Evolutionary conservation across 306 rosid genomes (phyloP).

Genomic region (Fagus crenata): DNA sequence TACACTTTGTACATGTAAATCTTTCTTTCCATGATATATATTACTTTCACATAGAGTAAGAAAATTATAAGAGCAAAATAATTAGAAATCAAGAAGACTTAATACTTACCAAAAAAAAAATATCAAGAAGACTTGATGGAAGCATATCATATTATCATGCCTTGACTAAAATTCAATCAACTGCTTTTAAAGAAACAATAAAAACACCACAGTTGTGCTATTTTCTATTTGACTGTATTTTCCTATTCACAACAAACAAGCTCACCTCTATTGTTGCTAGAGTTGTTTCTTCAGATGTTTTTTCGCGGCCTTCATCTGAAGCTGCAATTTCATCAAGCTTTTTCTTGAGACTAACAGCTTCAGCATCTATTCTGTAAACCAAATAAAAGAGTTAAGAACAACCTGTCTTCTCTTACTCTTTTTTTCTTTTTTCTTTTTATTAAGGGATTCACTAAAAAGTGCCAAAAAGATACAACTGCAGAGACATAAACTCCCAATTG

Average conservation of each 20-base stretch:
- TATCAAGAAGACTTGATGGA: not conserved
- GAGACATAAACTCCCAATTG: not conserved
- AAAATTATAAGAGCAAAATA: not conserved
- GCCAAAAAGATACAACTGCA: not conserved
- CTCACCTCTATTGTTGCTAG: constrained; percentile 72
- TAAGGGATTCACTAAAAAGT: not conserved
- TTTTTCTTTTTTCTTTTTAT: not conserved
- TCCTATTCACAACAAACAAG: constrained; percentile 7
- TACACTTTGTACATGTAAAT: not conserved
- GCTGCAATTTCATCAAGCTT: constrained; percentile 60
- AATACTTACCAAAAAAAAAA: too few species aligned
- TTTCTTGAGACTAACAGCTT: constrained; percentile 64
- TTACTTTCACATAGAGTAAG: not conserved
- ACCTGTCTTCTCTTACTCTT: not conserved
- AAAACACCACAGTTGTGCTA: constrained; percentile 9
- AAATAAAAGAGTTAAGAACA: constrained; percentile 25
- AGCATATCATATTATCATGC: not conserved
- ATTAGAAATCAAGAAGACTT: not conserved
- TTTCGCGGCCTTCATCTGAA: constrained; percentile 46
- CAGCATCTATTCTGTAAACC: constrained; percentile 76
- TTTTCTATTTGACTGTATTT: constrained; percentile 17
- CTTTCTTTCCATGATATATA: not conserved
- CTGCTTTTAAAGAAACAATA: not conserved
- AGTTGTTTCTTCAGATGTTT: constrained; percentile 55
- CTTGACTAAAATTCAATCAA: not conserved